These are phyloP conservation scores for Haplosporangium gracile DNA, from an alignment of 192 early-diverging fungal species.

Conservation along the genomic window DNA sequence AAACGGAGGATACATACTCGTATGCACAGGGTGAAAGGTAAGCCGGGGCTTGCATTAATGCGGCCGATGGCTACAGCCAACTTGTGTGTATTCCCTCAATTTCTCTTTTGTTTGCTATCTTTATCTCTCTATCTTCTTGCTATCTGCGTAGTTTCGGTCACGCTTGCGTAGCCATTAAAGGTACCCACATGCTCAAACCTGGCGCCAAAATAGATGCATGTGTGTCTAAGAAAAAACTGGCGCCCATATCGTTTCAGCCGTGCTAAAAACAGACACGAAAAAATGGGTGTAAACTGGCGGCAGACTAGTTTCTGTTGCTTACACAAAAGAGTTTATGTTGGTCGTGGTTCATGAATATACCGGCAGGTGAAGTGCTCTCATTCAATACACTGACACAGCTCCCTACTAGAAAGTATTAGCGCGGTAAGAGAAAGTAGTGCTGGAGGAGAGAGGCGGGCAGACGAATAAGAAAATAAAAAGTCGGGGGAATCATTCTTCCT, in stretches of 20 bases:
- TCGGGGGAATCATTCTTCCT: conserved; percentile 6
- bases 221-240: not conserved
- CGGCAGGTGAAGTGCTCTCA: not conserved
- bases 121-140: not conserved
- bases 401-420: no score
- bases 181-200: not conserved
- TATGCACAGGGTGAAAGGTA: not conserved
- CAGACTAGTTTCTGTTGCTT: no score
- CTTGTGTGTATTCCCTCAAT: not conserved
- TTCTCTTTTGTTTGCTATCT: not conserved
- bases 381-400: not conserved
- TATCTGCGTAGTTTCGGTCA: not conserved
- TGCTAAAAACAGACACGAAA: not conserved
- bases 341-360: no score
- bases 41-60: not conserved
- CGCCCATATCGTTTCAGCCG: not conserved
- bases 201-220: not conserved
- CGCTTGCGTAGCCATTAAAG: not conserved
- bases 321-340: no score
- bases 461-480: not conserved
- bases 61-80: not conserved
- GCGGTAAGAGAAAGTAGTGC: no score
- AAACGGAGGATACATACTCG: not conserved
- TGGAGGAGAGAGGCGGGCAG: not conserved
- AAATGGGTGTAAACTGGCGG: no score